A percentile compares a stretch with the other conserved stretches of the same genome.
phyloP scores from a whole-genome alignment of 2,329 filamentous ascomycete species.

The Aspergillus sergii region DNA sequence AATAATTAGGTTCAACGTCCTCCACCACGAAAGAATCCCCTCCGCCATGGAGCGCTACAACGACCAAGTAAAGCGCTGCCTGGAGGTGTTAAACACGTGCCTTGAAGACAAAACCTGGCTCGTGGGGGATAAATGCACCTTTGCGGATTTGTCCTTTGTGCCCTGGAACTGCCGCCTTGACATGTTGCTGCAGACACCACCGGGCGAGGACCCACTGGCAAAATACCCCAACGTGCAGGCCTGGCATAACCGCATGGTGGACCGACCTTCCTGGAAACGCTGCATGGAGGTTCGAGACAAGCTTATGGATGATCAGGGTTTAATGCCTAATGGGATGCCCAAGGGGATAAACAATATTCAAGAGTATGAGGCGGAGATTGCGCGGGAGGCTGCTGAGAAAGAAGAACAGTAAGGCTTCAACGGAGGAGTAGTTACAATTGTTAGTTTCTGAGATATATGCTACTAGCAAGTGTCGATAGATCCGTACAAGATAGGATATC shows the following conservation, averaged over 20 bases:
- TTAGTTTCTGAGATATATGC: too few relatives aligned
- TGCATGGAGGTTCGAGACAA: background rate
- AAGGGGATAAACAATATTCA: background rate
- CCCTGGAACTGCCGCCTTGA: background rate
- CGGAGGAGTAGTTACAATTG: too few relatives aligned
- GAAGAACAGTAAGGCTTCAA: too few relatives aligned
- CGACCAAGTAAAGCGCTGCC: background rate
- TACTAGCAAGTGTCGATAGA: too few relatives aligned
- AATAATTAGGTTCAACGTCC: too few relatives aligned
- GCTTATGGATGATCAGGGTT: background rate
- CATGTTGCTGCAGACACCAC: background rate
- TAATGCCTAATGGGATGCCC: background rate
- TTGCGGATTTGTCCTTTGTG: background rate
- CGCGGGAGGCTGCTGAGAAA: background rate
- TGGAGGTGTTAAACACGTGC: background rate
- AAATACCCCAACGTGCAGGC: background rate
- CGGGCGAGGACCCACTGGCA: background rate
- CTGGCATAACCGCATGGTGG: background rate
- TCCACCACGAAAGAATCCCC: too few relatives aligned
- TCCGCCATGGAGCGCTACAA: background rate
- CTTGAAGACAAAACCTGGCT: background rate
- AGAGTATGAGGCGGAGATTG: background rate
- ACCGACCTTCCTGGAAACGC: background rate
- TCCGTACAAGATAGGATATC: too few relatives aligned
- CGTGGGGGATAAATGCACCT: too few relatives aligned